Conservation (phyloP, 2,329 filamentous ascomycete genomes). For the Monosporascus sp. region DNA sequence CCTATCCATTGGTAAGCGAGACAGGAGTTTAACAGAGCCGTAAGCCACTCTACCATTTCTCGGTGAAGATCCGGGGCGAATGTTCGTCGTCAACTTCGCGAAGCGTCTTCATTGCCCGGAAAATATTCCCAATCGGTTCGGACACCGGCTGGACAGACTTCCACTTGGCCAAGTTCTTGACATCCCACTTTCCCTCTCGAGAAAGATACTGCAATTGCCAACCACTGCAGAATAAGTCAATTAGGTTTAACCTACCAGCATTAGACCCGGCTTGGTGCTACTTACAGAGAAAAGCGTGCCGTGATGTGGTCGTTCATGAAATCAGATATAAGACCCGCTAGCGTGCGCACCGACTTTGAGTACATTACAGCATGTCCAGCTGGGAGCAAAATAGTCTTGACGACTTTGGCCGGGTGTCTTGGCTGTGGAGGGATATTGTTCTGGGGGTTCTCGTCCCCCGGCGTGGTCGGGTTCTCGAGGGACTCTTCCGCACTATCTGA, state of each 20-base stretch:
- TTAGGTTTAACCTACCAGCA: neutral
- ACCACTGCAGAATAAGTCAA: slow-evolving; percentile 34
- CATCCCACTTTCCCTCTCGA: slow-evolving; percentile 92
- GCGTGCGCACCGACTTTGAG: slow-evolving; percentile 66
- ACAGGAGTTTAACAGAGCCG: slow-evolving; percentile 3
- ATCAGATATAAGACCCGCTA: slow-evolving; percentile 77
- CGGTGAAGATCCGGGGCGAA: slow-evolving; percentile 65
- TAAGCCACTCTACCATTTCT: slow-evolving; percentile 19
- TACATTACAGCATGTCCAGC: slow-evolving; percentile 82
- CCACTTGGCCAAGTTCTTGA: slow-evolving; percentile 95
- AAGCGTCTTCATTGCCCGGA: slow-evolving; percentile 89
- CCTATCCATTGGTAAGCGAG: slow-evolving; percentile 49
- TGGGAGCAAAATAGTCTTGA: slow-evolving; percentile 68
- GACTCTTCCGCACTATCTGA: slow-evolving; percentile 17
- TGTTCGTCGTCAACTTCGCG: slow-evolving; percentile 83
- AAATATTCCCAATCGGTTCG: slow-evolving; percentile 69
- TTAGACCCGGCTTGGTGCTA: neutral
- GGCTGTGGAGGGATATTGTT: slow-evolving; percentile 43
- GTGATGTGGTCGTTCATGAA: slow-evolving; percentile 76
- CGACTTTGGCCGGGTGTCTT: slow-evolving; percentile 43
- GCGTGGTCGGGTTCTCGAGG: slow-evolving; percentile 40
- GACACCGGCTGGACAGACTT: slow-evolving; percentile 74
- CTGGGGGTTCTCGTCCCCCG: slow-evolving; percentile 38
- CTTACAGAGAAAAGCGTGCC: slow-evolving; percentile 62
- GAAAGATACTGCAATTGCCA: slow-evolving; percentile 91